Evolutionary conservation across 257 asterid species (phyloP).

Genomic region (Nicotiana tomentosiformis): DNA sequence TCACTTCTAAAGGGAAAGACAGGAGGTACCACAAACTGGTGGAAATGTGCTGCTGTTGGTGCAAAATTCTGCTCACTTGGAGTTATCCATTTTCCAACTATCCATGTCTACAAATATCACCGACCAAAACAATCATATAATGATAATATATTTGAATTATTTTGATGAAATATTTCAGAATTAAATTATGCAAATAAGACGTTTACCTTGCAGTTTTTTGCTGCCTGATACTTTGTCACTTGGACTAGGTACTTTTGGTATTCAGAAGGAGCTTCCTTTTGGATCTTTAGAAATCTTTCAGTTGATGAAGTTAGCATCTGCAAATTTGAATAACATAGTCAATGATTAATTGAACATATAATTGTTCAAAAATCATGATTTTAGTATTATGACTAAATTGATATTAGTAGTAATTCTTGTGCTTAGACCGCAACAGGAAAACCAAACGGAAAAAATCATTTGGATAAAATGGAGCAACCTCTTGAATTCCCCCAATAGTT

Average conservation of each 20-base stretch:
- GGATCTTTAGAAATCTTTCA: constrained; percentile 71
- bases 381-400: background rate
- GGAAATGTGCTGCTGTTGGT: constrained; percentile 76
- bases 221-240: constrained; percentile 84
- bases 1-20: constrained; percentile 59
- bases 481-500: too few relatives aligned
- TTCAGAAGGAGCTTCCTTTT: constrained; percentile 67
- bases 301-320: constrained; percentile 80
- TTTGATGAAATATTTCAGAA: too few relatives aligned
- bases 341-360: background rate
- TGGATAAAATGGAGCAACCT: too few relatives aligned
- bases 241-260: constrained; percentile 62
- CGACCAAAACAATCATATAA: too few relatives aligned
- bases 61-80: constrained; percentile 69
- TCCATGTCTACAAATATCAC: constrained; percentile 49
- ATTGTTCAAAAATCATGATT: background rate
- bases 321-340: background rate
- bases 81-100: constrained; percentile 92
- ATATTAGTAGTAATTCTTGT: too few relatives aligned
- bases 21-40: constrained; percentile 92
- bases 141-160: too few relatives aligned
- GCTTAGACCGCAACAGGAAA: too few relatives aligned
- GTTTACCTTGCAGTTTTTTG: constrained; percentile 68
- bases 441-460: too few relatives aligned
- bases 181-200: too few relatives aligned